Conservation (phyloP, 768 basidiomycete genomes). For the Boletellus ananiceps region DNA sequence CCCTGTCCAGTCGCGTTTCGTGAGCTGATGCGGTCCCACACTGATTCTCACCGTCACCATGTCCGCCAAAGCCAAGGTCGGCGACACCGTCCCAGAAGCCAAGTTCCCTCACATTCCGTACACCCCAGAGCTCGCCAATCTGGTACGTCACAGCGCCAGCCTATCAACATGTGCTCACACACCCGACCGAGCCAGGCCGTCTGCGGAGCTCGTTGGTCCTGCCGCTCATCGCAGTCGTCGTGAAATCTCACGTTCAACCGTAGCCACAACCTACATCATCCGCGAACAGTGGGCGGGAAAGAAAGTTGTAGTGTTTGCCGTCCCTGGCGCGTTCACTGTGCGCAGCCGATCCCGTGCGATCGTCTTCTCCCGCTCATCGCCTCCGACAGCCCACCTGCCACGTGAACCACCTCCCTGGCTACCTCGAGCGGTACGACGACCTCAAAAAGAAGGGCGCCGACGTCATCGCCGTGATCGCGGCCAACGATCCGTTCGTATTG, state of each 20-base stretch:
- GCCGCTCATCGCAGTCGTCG: background rate
- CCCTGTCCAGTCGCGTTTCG: background rate
- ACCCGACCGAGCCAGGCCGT: slow-evolving; percentile 41
- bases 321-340: slow-evolving; percentile 81
- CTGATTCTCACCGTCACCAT: slow-evolving; percentile 2
- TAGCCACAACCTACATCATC: slow-evolving; percentile 51
- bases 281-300: slow-evolving; percentile 71
- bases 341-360: slow-evolving; percentile 19
- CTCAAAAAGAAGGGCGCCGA: slow-evolving; percentile 53
- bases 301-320: slow-evolving; percentile 73
- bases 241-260: background rate
- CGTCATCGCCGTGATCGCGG: slow-evolving; percentile 49
- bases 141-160: slow-evolving; percentile 34
- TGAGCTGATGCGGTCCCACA: background rate
- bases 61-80: slow-evolving; percentile 47
- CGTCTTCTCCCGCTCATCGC: background rate
- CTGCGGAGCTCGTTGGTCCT: slow-evolving; percentile 61
- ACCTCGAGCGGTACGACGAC: slow-evolving; percentile 41
- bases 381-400: slow-evolving; percentile 39
- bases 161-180: background rate
- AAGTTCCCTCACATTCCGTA: slow-evolving; percentile 55
- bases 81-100: slow-evolving; percentile 45
- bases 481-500: slow-evolving; percentile 58
- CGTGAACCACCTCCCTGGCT: slow-evolving; percentile 42
- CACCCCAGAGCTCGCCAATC: slow-evolving; percentile 56